Percentiles rank a stretch among this genome's conserved stretches.
Conservation (phyloP, 148 eudicot species). For the Selenicereus undatus region DNA sequence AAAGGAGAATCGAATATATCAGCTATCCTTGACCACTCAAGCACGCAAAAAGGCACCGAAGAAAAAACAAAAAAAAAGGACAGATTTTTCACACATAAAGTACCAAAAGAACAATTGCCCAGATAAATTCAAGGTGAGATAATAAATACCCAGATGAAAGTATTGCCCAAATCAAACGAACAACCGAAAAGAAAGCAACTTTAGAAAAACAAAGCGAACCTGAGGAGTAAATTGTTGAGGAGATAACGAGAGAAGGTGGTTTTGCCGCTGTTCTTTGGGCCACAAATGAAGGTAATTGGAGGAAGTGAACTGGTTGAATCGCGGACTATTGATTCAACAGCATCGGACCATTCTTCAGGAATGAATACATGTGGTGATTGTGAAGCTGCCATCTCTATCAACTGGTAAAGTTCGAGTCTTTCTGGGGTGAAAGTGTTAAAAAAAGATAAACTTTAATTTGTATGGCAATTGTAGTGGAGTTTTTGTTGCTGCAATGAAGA, state of each 20-base stretch:
- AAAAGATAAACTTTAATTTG: background rate
- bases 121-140: background rate
- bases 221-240: slow-evolving; percentile 60
- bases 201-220: slow-evolving; percentile 24
- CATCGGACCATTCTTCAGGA: slow-evolving; percentile 67
- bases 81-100: background rate
- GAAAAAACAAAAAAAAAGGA: background rate
- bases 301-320: slow-evolving; percentile 32
- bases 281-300: slow-evolving; percentile 59
- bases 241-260: slow-evolving; percentile 90
- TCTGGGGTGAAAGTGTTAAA: background rate
- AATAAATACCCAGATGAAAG: background rate
- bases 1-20: background rate
- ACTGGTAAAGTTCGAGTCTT: background rate
- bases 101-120: background rate
- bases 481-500: no score
- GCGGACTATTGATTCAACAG: slow-evolving; percentile 43
- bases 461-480: background rate
- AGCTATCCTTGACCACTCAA: background rate
- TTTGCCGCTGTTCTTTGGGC: slow-evolving; percentile 87
- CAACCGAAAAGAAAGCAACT: background rate
- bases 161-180: background rate
- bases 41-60: background rate
- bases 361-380: slow-evolving; percentile 39
- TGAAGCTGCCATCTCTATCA: slow-evolving; percentile 4